Conservation (phyloP, 2,329 filamentous ascomycete genomes). For the Calonectria pteridis region DNA sequence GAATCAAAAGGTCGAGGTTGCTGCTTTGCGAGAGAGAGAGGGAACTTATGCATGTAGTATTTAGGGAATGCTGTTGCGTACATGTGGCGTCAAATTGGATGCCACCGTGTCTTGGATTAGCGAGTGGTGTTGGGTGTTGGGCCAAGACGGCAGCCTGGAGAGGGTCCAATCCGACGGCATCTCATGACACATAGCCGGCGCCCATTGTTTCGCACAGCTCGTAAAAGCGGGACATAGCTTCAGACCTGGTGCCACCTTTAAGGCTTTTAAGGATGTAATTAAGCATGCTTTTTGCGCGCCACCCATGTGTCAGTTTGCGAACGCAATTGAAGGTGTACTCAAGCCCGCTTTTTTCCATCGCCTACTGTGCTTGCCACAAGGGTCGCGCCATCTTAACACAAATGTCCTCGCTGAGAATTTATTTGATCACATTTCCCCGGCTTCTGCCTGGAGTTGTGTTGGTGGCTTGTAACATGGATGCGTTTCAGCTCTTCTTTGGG, state of each 20-base stretch:
- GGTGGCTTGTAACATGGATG: background rate
- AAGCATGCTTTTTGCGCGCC: background rate
- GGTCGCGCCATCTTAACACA: too few relatives aligned
- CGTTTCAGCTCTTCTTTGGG: background rate
- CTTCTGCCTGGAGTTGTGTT: background rate
- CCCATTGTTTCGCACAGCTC: background rate
- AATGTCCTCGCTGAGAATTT: too few relatives aligned
- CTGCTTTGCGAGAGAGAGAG: too few relatives aligned
- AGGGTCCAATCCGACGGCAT: background rate
- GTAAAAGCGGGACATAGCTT: background rate
- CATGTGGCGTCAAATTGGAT: background rate
- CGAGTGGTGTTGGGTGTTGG: background rate
- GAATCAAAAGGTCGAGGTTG: background rate
- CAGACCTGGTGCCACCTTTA: background rate
- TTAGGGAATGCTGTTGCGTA: background rate
- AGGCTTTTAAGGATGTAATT: background rate
- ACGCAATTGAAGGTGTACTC: too few relatives aligned
- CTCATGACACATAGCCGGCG: background rate
- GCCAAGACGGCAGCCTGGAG: background rate
- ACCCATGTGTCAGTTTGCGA: too few relatives aligned
- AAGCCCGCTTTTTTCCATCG: too few relatives aligned
- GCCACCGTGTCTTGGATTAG: background rate
- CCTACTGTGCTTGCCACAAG: too few relatives aligned
- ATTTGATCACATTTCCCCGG: background rate
- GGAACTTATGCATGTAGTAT: background rate